Conservation (phyloP, 2,329 filamentous ascomycete species). For the Beauveria rudraprayagi region DNA sequence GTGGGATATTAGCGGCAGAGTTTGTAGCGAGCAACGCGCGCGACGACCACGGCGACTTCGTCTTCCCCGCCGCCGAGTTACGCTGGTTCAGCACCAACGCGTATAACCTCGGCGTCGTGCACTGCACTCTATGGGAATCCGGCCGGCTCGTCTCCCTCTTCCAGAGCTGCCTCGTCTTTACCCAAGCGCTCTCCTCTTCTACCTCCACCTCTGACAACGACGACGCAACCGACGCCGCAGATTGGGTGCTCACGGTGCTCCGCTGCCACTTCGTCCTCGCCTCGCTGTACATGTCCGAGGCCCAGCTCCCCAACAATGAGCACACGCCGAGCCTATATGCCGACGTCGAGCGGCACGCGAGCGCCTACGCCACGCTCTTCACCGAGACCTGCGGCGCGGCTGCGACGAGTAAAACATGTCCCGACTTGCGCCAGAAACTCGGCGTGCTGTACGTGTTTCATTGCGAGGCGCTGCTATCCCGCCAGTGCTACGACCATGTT, state of each 20-base stretch:
- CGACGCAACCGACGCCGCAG: constrained; percentile 23
- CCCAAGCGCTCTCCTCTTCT: constrained; percentile 44
- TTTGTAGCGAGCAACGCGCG: not conserved
- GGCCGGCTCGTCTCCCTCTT: constrained; percentile 49
- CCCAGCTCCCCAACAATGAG: constrained; percentile 26
- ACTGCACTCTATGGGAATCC: constrained; percentile 47
- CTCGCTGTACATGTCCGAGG: constrained; percentile 42
- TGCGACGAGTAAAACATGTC: not conserved
- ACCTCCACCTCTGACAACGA: constrained; percentile 38
- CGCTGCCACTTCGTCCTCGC: constrained; percentile 64
- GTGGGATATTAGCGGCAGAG: not conserved
- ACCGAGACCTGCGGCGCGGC: not conserved
- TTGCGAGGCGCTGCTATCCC: constrained; percentile 63
- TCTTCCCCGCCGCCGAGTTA: constrained; percentile 58
- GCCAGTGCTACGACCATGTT: constrained; percentile 62
- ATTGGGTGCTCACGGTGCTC: constrained; percentile 51
- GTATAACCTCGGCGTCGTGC: constrained; percentile 67
- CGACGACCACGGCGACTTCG: constrained; percentile 32
- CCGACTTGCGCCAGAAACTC: constrained; percentile 53
- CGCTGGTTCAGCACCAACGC: constrained; percentile 79
- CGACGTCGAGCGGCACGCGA: constrained; percentile 50
- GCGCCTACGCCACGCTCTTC: constrained; percentile 13
- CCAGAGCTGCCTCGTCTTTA: constrained; percentile 42
- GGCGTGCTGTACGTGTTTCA: constrained; percentile 65
- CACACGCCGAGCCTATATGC: constrained; percentile 47